A percentile compares a stretch with the other conserved stretches of the same genome.
phyloP scores from a whole-genome alignment of 495 filamentous ascomycete genomes.

The Darksidea phi region DNA sequence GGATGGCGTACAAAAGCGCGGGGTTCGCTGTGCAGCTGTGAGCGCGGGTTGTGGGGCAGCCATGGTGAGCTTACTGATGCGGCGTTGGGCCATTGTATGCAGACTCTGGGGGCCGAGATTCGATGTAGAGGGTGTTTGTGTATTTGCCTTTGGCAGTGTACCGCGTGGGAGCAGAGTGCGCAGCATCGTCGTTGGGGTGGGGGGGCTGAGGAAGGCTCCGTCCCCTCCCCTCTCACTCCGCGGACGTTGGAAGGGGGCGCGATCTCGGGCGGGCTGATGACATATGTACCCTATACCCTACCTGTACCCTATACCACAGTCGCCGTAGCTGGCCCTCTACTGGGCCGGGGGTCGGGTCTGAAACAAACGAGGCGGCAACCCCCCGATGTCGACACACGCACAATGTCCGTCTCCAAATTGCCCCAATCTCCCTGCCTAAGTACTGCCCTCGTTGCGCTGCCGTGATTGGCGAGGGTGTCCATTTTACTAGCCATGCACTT shows the following conservation, averaged over 20 bases:
- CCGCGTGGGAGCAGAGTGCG: not conserved
- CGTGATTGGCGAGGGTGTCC: not conserved
- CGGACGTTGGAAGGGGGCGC: no score
- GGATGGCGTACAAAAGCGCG: slow-evolving; percentile 38
- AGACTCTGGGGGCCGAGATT: not conserved
- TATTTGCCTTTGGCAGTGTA: no score
- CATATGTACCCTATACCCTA: no score
- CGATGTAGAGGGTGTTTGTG: not conserved
- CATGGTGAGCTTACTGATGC: slow-evolving; percentile 28
- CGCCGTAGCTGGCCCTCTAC: no score
- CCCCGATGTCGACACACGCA: not conserved
- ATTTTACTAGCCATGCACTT: not conserved
- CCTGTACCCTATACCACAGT: no score
- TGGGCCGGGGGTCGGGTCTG: no score
- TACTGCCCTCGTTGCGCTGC: not conserved
- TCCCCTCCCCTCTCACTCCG: no score
- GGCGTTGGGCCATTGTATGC: slow-evolving; percentile 26
- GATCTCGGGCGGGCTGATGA: slow-evolving; percentile 17
- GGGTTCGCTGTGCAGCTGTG: slow-evolving; percentile 35
- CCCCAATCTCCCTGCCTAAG: slow-evolving; percentile 24
- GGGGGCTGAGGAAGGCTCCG: not conserved
- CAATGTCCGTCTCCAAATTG: slow-evolving; percentile 2
- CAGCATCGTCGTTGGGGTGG: no score
- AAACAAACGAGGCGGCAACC: not conserved
- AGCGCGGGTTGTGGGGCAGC: slow-evolving; percentile 14